These are phyloP conservation scores for Alternaria arborescens DNA, from an alignment of 2,329 filamentous ascomycete genomes.

Conservation along the genomic window DNA sequence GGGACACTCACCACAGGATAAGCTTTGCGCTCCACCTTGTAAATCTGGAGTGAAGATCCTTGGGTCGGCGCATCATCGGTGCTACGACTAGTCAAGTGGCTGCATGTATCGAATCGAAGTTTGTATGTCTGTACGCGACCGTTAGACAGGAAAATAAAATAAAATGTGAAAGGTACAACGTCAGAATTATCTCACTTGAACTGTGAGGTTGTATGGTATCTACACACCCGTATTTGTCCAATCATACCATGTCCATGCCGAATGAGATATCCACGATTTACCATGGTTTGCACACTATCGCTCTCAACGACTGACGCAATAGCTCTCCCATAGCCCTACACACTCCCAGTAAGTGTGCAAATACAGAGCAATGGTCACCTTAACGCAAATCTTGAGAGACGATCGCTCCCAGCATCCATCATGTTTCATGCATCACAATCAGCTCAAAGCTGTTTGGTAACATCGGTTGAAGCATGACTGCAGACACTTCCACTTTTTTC, in stretches of 20 bases:
- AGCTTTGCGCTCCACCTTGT: not conserved
- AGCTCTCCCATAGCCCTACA: not conserved
- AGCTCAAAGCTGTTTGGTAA: too few relatives aligned
- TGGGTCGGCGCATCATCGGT: not conserved
- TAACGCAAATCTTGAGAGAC: too few relatives aligned
- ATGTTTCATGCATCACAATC: too few relatives aligned
- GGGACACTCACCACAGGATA: not conserved
- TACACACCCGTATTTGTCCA: not conserved
- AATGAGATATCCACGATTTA: not conserved
- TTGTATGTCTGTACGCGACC: not conserved
- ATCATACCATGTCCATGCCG: not conserved
- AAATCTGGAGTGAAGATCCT: slow-evolving; percentile 1
- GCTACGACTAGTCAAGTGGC: not conserved
- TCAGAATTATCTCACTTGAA: not conserved
- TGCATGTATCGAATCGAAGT: not conserved
- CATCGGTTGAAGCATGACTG: too few relatives aligned
- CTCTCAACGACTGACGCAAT: not conserved
- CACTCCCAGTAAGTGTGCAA: not conserved
- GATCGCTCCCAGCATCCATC: too few relatives aligned
- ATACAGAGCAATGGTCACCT: not conserved
- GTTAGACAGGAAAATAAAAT: not conserved
- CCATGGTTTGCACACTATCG: not conserved
- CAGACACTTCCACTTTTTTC: too few relatives aligned
- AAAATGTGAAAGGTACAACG: not conserved
- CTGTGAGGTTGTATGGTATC: not conserved